Percentiles rank a stretch among this genome's conserved stretches.
Conservation (phyloP, 2,329 filamentous ascomycete species). For the Pseudogymnoascus sp. region DNA sequence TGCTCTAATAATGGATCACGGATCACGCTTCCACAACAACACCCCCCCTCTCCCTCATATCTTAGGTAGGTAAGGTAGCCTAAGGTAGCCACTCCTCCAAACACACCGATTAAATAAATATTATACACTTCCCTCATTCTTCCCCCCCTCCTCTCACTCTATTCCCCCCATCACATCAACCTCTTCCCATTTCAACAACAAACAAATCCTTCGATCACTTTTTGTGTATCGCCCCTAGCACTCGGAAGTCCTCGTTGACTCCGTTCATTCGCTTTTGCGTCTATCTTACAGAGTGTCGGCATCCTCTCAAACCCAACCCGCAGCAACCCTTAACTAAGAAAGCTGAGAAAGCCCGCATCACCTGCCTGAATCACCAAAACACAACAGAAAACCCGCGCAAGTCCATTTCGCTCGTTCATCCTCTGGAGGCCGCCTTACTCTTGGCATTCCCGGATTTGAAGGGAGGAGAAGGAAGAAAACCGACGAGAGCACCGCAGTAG, state of each 20-base stretch:
- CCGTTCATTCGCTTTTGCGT: constrained; percentile 61
- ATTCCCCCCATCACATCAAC: constrained; percentile 8
- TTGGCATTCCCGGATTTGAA: neutral
- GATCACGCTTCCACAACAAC: neutral
- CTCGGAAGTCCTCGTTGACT: constrained; percentile 66
- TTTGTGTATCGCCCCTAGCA: constrained; percentile 25
- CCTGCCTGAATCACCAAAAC: constrained; percentile 16
- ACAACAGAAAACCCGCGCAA: constrained; percentile 12
- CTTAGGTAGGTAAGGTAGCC: neutral
- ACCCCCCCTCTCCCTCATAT: too few species aligned
- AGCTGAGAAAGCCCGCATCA: constrained; percentile 17
- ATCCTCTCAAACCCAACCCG: constrained; percentile 9
- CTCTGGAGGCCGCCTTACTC: neutral
- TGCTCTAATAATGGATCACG: constrained; percentile 1
- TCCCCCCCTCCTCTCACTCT: constrained; percentile 10
- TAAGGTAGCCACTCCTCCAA: neutral
- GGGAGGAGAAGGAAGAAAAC: neutral
- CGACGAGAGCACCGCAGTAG: neutral
- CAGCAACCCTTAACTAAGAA: constrained; percentile 21
- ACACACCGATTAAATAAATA: neutral
- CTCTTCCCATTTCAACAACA: neutral
- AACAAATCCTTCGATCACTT: constrained; percentile 9
- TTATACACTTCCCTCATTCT: constrained; percentile 3
- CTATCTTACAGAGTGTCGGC: constrained; percentile 23
- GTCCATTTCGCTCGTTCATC: constrained; percentile 11